Base-by-base conservation (phyloP, 139 green algal species). In the Chlorella sp. region DNA sequence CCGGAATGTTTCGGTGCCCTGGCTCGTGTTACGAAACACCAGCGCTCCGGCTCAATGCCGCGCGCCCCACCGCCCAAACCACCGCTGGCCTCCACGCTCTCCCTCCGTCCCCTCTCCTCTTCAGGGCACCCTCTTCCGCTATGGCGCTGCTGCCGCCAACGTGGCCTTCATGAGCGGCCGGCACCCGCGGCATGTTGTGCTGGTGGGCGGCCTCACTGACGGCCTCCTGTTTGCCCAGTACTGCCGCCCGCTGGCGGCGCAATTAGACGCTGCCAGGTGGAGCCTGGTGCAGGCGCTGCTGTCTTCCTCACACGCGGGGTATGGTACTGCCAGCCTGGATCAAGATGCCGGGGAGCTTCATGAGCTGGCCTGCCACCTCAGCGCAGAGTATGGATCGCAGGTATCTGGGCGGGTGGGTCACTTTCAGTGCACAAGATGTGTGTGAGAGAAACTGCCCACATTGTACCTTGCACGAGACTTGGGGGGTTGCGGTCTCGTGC, bases 291-390 rank as follows among this genome's bases (percentile, higher is more conserved):
- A 96, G 68, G 68, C 94, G 15, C 91, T 95, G 40, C 89, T 98
- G 39, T 92, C 90, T 12, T 94, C 88, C 5, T 94, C 91, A 0
- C 94, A 95, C 81, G 79, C 94, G 85, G 96, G 95, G 22, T 98
- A 92, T 81, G 96, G 96, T 32, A 78, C 92, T 1, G 42, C 78
- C 4, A 93, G 82, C 48, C 64, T 98, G 69, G 93, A 97, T 81
- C 79, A 93, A 0, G 96, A 98, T 91, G 95, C 95, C 4, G 86
- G 88, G 1, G 96, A 98, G 71, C 75, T 98, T 32, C 77, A 85
- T 24, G n/a, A 90, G 66, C 93, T 98, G 36, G 73, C 81, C n/a
- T 7, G 73, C 0, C 37, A 75, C 71, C 69, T 91, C 57, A 57
- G 32, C 37, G 32, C 19, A 5, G 61, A 91, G 60, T 84, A 94